These are phyloP conservation scores for Mentha longifolia DNA, from an alignment of 257 asterid species.

Conservation along the genomic window DNA sequence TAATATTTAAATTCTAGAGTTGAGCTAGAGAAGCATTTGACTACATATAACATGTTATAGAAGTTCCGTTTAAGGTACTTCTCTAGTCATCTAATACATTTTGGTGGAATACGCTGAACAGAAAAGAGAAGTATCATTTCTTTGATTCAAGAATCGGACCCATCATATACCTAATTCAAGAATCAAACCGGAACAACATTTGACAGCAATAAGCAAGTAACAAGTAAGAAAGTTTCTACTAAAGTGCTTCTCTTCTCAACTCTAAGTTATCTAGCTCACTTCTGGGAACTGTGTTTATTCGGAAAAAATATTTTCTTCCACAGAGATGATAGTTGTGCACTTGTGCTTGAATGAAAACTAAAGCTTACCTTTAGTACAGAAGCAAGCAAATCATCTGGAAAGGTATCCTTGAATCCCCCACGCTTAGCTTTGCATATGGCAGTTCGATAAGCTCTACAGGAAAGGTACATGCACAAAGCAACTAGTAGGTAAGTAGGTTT, in stretches of 20 bases:
- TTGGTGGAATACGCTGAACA: background rate
- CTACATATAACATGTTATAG: background rate
- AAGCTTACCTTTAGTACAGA: slow-evolving; percentile 76
- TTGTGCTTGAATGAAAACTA: background rate
- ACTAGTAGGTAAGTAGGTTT: background rate
- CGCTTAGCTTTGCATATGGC: slow-evolving; percentile 82
- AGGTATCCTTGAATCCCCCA: slow-evolving; percentile 93
- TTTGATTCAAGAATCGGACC: too few species aligned
- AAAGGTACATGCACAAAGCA: slow-evolving; percentile 11
- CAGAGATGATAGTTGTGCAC: too few species aligned
- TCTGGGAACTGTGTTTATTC: background rate
- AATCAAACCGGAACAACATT: slow-evolving; percentile 6
- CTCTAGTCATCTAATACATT: background rate
- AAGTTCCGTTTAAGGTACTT: background rate
- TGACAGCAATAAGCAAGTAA: slow-evolving; percentile 4
- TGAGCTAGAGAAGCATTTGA: background rate
- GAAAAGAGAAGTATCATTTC: background rate
- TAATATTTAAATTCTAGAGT: slow-evolving; percentile 1
- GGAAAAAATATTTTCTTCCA: background rate
- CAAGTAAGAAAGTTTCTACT: background rate
- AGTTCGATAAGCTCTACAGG: slow-evolving; percentile 75
- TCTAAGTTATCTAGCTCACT: background rate
- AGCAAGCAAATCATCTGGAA: slow-evolving; percentile 90
- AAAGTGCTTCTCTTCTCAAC: background rate
- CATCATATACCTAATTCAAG: background rate